phyloP scores from a whole-genome alignment of 2,329 filamentous ascomycete species.

The Xylaria arbuscula region DNA sequence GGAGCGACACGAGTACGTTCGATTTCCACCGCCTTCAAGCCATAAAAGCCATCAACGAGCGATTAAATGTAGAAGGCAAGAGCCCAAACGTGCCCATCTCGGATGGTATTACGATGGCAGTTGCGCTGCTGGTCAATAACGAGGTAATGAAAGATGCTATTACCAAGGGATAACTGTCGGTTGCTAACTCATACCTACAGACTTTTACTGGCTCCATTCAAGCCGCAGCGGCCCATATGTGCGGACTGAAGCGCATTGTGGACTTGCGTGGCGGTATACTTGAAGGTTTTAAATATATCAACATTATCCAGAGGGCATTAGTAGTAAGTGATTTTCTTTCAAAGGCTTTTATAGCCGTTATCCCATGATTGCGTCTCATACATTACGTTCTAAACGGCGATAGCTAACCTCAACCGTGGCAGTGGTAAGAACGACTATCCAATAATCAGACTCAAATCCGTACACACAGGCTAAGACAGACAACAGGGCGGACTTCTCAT shows the following conservation, averaged over 20 bases:
- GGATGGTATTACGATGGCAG: slow-evolving; percentile 49
- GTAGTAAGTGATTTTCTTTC: slow-evolving; percentile 28
- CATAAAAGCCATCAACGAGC: slow-evolving; percentile 50
- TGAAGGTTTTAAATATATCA: slow-evolving; percentile 48
- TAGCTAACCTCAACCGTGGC: background rate
- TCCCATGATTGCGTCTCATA: background rate
- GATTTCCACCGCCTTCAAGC: slow-evolving; percentile 52
- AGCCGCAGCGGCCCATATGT: slow-evolving; percentile 50
- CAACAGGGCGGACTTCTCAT: slow-evolving; percentile 50
- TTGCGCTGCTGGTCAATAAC: slow-evolving; percentile 50
- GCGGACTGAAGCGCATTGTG: slow-evolving; percentile 49
- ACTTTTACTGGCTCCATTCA: slow-evolving; percentile 48
- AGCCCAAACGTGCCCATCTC: slow-evolving; percentile 47
- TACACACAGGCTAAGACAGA: slow-evolving; percentile 33
- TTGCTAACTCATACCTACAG: slow-evolving; percentile 34
- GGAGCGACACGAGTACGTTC: slow-evolving; percentile 50
- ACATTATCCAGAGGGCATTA: slow-evolving; percentile 49
- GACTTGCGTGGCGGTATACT: slow-evolving; percentile 49
- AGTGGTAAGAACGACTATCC: slow-evolving; percentile 42
- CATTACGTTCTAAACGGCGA: background rate
- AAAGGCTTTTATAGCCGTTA: background rate
- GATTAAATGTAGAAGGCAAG: slow-evolving; percentile 49
- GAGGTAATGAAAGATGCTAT: slow-evolving; percentile 41
- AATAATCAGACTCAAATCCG: background rate
- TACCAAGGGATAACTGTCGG: background rate